Percentiles rank a stretch among this genome's conserved stretches.
Evolutionary conservation across 2,329 filamentous ascomycete genomes (phyloP).

Genomic region (Emydomyces testavorans): DNA sequence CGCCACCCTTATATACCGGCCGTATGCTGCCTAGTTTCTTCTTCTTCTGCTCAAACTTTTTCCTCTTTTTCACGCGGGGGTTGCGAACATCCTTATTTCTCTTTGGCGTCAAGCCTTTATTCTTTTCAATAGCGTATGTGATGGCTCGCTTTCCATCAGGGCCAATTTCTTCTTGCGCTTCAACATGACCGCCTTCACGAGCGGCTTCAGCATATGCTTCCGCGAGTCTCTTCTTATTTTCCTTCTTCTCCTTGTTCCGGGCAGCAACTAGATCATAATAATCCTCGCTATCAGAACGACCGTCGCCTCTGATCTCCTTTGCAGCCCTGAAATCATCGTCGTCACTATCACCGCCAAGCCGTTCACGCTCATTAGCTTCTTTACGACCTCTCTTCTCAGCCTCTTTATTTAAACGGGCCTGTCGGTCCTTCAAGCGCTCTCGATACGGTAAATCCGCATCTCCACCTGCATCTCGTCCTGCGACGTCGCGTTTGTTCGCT

Average conservation of each 20-base stretch:
- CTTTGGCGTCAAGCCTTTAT: slow-evolving; percentile 83
- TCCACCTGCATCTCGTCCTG: slow-evolving; percentile 52
- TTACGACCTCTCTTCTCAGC: slow-evolving; percentile 71
- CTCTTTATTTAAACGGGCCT: slow-evolving; percentile 75
- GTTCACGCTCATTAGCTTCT: slow-evolving; percentile 49
- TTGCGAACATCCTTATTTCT: slow-evolving; percentile 92
- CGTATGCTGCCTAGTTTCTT: slow-evolving; percentile 90
- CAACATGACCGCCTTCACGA: slow-evolving; percentile 48
- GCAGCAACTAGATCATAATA: slow-evolving; percentile 86
- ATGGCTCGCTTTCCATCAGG: slow-evolving; percentile 85
- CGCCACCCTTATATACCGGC: slow-evolving; percentile 72
- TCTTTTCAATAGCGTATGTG: slow-evolving; percentile 89
- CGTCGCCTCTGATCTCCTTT: slow-evolving; percentile 35
- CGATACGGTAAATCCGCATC: slow-evolving; percentile 60
- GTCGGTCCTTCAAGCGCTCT: slow-evolving; percentile 74
- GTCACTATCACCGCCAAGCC: slow-evolving; percentile 60
- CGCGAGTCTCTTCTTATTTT: slow-evolving; percentile 59
- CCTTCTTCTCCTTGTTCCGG: slow-evolving; percentile 46
- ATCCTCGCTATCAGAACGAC: slow-evolving; percentile 37
- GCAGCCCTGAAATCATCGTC: slow-evolving; percentile 49
- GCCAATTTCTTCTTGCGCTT: slow-evolving; percentile 57
- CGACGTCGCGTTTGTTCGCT: slow-evolving; percentile 60
- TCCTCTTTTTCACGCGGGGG: slow-evolving; percentile 93
- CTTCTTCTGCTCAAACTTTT: slow-evolving; percentile 91
- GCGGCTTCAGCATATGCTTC: slow-evolving; percentile 46